A percentile compares a stretch with the other conserved stretches of the same genome.
phyloP scores from a whole-genome alignment of 345 rosid genomes.

The Limnanthes douglasii region DNA sequence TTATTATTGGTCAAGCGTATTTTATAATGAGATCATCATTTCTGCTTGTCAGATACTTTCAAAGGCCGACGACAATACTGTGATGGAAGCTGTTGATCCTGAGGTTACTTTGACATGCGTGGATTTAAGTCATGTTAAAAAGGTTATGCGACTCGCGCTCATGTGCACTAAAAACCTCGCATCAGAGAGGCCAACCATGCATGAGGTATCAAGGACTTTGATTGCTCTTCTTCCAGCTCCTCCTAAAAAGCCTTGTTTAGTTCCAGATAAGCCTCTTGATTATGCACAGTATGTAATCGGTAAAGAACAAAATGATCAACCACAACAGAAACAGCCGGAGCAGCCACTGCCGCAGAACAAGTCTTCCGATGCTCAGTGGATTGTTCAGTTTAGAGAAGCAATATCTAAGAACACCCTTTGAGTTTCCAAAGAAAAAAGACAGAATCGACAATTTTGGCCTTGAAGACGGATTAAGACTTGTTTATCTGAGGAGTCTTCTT shows the following conservation, averaged over 20 bases:
- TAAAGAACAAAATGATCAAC: constrained; percentile 21
- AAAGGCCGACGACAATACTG: constrained; percentile 58
- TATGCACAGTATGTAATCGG: constrained; percentile 29
- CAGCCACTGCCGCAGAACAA: constrained; percentile 17
- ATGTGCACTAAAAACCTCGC: constrained; percentile 64
- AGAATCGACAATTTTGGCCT: too few species aligned
- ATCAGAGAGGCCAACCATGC: constrained; percentile 81
- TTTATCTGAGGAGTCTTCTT: too few species aligned
- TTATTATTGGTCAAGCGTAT: background rate
- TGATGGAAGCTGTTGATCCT: constrained; percentile 87
- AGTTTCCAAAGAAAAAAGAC: too few species aligned
- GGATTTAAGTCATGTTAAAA: constrained; percentile 41
- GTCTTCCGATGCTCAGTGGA: constrained; percentile 59
- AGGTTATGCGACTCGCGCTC: constrained; percentile 69
- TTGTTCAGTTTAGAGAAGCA: constrained; percentile 45
- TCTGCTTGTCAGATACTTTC: constrained; percentile 36
- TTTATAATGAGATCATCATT: background rate
- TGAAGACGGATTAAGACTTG: too few species aligned
- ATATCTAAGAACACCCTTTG: constrained; percentile 55
- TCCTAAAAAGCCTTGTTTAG: constrained; percentile 20
- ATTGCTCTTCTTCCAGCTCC: constrained; percentile 47
- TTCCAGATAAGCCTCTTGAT: constrained; percentile 23
- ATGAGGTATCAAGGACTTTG: constrained; percentile 62
- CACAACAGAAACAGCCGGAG: constrained; percentile 6
- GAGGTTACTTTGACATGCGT: constrained; percentile 79